Conservation (phyloP, 2,329 filamentous ascomycete species). For the Xylaria arbuscula region DNA sequence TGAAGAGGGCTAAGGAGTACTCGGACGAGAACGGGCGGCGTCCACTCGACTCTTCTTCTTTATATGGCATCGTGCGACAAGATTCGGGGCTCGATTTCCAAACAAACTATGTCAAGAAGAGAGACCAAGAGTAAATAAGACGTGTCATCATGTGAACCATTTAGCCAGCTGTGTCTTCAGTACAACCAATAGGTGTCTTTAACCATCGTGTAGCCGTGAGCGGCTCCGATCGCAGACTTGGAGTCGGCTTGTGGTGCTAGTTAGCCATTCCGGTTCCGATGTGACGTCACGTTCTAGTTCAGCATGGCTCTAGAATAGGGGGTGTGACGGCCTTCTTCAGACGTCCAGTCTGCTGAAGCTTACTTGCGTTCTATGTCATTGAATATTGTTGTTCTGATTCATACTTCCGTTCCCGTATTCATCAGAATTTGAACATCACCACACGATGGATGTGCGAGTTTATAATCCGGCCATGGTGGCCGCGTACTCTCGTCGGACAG, state of each 20-base stretch:
- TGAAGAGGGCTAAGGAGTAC: conserved; percentile 56
- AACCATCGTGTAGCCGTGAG: background rate
- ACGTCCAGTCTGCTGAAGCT: background rate
- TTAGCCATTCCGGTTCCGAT: conserved; percentile 6
- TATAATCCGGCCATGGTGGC: conserved; percentile 34
- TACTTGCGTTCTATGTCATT: background rate
- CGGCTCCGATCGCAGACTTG: background rate
- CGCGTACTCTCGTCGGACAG: conserved; percentile 33
- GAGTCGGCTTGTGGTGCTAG: background rate
- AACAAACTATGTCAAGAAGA: conserved; percentile 36
- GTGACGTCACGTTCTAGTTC: conserved; percentile 14
- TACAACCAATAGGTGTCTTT: background rate
- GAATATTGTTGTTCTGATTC: background rate
- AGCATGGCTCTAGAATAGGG: background rate
- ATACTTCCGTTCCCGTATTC: background rate
- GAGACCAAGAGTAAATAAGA: conserved; percentile 20
- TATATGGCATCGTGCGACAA: conserved; percentile 58
- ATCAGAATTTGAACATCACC: background rate
- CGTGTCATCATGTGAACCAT: background rate
- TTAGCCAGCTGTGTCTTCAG: background rate
- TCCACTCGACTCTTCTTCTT: conserved; percentile 60
- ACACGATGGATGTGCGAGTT: conserved; percentile 30
- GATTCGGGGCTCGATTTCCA: conserved; percentile 36
- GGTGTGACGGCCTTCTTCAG: background rate
- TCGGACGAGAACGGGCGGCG: conserved; percentile 50